Base-by-base conservation (phyloP, 2,329 filamentous ascomycete species). In the Xylaria sp. region DNA sequence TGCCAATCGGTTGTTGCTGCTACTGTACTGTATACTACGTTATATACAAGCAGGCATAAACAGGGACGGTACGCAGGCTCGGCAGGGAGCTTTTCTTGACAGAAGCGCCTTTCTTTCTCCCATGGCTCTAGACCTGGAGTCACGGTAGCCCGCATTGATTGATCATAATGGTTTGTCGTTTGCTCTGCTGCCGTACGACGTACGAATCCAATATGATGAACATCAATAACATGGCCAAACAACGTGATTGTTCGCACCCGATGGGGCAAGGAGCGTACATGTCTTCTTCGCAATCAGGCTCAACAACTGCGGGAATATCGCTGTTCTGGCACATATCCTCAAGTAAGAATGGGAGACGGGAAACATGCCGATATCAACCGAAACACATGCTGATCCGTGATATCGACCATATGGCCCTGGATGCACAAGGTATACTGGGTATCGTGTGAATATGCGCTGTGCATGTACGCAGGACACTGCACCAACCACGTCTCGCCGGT, bases 161-260 rank as follows among this genome's bases (percentile, higher is more conserved):
- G 23, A 62, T 60, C 52, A 57, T 51, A 15, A 52, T 20, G 41
- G 41, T 34, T 41, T 20, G 25, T 51, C 7, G 34, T 48, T 23
- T 46, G 34, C 23, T 25, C 20, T 59, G 55, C 65, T 64, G 55
- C 59, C 51, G 46, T 62, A 52, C 46, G 34, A 52, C 52, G 18
- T 57, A n/a, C 9, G 8, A n/a, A 20, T 55, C 13, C 15, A 20
- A 18, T 10, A 37, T 37, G 18, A 20, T 37, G 18, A 20, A 55
- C 15, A 55, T 55, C 25, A 34, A 8, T 32, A 51, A 1, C 48
- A 34, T 34, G 18, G 28, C 25, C 51, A 25, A 54, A n/a, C 51
- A 52, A 25, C 28, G 25, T 34, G 34, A 5, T 34, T 5, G n/a
- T 18, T n/a, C 10, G 28, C 18, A 51, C 6, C 18, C 41, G 7